These are phyloP conservation scores for Lotmaria passim DNA, from an alignment of 208 protist genomes.

Conservation along the genomic window DNA sequence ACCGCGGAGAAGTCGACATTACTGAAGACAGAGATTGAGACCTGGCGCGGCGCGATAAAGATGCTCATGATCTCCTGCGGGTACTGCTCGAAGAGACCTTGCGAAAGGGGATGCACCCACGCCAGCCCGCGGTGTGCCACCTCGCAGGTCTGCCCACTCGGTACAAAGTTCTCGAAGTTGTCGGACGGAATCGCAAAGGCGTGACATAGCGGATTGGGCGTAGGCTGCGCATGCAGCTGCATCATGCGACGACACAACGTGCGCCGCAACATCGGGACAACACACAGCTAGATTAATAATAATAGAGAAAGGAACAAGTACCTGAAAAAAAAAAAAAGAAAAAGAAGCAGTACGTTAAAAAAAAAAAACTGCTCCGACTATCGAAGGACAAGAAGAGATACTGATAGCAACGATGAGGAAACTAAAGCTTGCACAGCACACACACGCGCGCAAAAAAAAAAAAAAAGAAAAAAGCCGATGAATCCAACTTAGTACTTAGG, in stretches of 20 bases:
- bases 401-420: no score
- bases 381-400: no score
- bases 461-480: no score
- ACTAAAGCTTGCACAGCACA: no score
- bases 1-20: constrained; percentile 74
- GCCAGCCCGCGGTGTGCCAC: constrained; percentile 82
- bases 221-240: constrained; percentile 72
- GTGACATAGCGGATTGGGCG: constrained; percentile 86
- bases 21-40: constrained; percentile 77
- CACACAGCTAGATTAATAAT: no score
- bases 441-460: no score
- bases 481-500: no score
- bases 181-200: constrained; percentile 75
- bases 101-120: constrained; percentile 87
- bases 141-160: constrained; percentile 79
- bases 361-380: no score
- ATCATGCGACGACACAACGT: constrained; percentile 46
- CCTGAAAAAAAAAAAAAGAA: constrained; percentile 9
- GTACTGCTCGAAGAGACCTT: constrained; percentile 91
- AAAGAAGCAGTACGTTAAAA: neutral
- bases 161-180: constrained; percentile 85
- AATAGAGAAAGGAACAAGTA: neutral
- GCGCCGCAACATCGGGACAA: constrained; percentile 62
- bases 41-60: constrained; percentile 80
- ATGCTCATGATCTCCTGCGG: constrained; percentile 76